phyloP scores from a whole-genome alignment of 257 asterid genomes.

The Leonotis leonurus region DNA sequence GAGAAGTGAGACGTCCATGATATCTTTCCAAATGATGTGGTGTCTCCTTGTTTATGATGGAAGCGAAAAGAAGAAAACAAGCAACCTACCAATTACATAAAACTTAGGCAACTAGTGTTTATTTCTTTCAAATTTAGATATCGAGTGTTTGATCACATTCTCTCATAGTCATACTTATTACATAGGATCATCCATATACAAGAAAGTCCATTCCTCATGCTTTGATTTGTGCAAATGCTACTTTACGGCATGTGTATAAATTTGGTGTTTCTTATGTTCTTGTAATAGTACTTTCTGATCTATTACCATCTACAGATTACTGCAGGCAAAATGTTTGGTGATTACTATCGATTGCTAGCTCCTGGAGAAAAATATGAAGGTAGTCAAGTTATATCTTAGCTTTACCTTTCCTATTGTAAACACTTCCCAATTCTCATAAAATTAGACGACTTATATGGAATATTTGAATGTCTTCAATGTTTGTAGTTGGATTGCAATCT shows the following conservation, averaged over 20 bases:
- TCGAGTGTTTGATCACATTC: background rate
- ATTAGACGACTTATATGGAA: background rate
- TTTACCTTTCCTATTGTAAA: background rate
- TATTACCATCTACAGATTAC: slow-evolving; percentile 33
- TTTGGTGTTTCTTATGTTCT: background rate
- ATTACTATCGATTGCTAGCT: slow-evolving; percentile 69
- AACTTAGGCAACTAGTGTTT: background rate
- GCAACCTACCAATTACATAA: background rate
- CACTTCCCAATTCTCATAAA: background rate
- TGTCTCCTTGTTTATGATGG: background rate
- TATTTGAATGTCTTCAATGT: background rate
- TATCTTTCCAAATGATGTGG: background rate
- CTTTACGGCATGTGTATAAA: background rate
- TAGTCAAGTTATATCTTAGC: slow-evolving; percentile 10
- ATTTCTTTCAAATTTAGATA: background rate
- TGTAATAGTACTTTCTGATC: slow-evolving; percentile 5
- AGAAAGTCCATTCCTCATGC: too few species aligned
- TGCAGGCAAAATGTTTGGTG: slow-evolving; percentile 50
- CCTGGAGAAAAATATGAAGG: slow-evolving; percentile 73
- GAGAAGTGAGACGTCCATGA: background rate
- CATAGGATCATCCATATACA: too few species aligned
- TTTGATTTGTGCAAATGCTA: background rate
- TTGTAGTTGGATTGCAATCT: background rate
- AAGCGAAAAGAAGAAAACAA: background rate
- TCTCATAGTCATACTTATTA: background rate